Percentiles rank a stretch among this genome's conserved stretches.
These are phyloP conservation scores for Spathaspora hagerdaliae DNA, from an alignment of 805 yeast genomes.

Conservation along the genomic window DNA sequence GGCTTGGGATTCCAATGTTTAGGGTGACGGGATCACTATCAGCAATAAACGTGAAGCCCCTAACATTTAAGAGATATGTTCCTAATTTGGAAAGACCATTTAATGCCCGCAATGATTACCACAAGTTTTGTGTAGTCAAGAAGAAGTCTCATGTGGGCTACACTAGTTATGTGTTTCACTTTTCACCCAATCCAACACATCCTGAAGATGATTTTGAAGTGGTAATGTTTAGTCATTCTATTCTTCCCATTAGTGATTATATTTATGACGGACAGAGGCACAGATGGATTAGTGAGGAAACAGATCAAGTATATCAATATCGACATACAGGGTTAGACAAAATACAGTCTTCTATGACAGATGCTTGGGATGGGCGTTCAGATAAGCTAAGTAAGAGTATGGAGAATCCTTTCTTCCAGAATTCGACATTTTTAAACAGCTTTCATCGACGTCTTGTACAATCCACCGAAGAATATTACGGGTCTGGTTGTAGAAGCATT, in stretches of 20 bases:
- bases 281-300: constrained; percentile 7
- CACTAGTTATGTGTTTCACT: constrained; percentile 2
- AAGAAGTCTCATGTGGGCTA: constrained; percentile 2
- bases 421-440: background rate
- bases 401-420: constrained; percentile 3
- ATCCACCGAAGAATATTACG: constrained; percentile 4
- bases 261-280: constrained; percentile 3
- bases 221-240: constrained; percentile 7
- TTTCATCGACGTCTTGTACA: background rate
- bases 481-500: constrained; percentile 1
- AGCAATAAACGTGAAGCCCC: background rate
- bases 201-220: constrained; percentile 3
- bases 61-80: constrained; percentile 4
- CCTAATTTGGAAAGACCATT: constrained; percentile 5
- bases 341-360: constrained; percentile 4
- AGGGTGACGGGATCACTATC: constrained; percentile 3
- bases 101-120: constrained; percentile 4
- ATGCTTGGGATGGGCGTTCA: constrained; percentile 6
- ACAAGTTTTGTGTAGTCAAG: constrained; percentile 3
- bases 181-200: constrained; percentile 6
- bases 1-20: constrained; percentile 8
- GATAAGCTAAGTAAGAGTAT: constrained; percentile 2
- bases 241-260: constrained; percentile 7
- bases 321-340: background rate
- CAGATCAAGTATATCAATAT: constrained; percentile 3